Percentiles rank a stretch among this genome's conserved stretches.
phyloP scores from a whole-genome alignment of 352 stramenopile species.

The Globisporangium polare region DNA sequence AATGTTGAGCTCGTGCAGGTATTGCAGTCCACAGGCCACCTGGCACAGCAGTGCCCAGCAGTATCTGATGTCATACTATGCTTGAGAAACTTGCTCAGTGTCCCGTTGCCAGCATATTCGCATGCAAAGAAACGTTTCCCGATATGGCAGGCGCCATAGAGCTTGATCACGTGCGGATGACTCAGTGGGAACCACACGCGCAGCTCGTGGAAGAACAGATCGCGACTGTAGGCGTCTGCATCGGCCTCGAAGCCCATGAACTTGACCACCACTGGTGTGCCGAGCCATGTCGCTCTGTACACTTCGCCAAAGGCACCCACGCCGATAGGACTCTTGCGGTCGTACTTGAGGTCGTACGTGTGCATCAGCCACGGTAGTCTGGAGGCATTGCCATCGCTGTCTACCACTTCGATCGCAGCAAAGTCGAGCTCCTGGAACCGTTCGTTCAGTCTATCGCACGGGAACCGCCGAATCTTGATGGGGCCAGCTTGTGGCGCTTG shows the following conservation, averaged over 20 bases:
- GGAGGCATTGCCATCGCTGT: not conserved
- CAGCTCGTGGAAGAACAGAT: slow-evolving; percentile 11
- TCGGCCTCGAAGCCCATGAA: slow-evolving; percentile 6
- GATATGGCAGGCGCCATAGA: slow-evolving; percentile 2
- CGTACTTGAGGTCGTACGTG: slow-evolving; percentile 5
- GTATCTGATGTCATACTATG: not conserved
- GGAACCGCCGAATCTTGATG: not conserved
- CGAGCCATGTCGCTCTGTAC: not conserved
- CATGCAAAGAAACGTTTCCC: slow-evolving; percentile 5
- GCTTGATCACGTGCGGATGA: slow-evolving; percentile 10
- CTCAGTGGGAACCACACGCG: slow-evolving; percentile 8
- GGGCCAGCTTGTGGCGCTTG: not conserved
- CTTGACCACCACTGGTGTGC: slow-evolving; percentile 7
- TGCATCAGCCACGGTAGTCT: not conserved
- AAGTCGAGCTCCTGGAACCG: not conserved
- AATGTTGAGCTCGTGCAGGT: slow-evolving; percentile 3
- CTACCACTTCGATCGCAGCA: not conserved
- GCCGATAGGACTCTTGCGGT: not conserved
- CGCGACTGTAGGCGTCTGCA: not conserved
- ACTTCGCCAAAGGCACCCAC: not conserved
- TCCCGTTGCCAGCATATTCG: slow-evolving; percentile 3
- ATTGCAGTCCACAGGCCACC: not conserved
- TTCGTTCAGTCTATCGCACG: not conserved
- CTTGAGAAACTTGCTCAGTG: not conserved
- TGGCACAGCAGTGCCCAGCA: not conserved